Evolutionary conservation across 2,329 filamentous ascomycete species (phyloP).

Genomic region (Harringtonia aguacate): DNA sequence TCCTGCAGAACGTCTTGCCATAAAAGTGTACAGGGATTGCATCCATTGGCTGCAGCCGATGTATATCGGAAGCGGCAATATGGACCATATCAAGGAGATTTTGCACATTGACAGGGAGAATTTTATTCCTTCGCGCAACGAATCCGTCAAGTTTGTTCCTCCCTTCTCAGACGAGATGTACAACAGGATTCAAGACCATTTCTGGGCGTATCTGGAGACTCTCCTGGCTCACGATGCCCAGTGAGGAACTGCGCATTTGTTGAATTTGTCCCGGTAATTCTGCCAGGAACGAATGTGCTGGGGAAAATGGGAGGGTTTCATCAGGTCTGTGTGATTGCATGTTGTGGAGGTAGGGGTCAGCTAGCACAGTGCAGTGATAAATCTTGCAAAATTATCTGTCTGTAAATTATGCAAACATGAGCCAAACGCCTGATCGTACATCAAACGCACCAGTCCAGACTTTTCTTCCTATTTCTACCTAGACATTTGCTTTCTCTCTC

Average conservation of each 20-base stretch:
- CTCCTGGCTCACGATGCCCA: not conserved
- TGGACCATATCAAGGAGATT: not conserved
- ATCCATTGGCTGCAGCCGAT: not conserved
- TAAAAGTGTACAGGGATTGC: conserved; percentile 1
- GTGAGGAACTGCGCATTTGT: too few species aligned
- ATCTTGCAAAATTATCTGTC: too few species aligned
- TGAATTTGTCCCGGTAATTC: too few species aligned
- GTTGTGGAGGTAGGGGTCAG: too few species aligned
- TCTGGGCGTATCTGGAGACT: not conserved
- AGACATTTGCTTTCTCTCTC: not conserved
- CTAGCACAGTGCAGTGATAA: too few species aligned
- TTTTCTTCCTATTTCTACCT: not conserved
- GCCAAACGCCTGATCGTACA: too few species aligned
- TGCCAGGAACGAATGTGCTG: not conserved
- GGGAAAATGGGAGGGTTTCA: not conserved
- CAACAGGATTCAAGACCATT: not conserved
- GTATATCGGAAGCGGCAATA: not conserved
- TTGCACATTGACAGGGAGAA: not conserved
- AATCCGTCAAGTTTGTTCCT: not conserved
- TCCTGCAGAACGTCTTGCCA: conserved; percentile 1
- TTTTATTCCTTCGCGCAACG: too few species aligned
- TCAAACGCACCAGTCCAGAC: too few species aligned
- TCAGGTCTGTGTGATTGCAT: too few species aligned
- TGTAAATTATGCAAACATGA: too few species aligned
- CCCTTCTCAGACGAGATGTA: not conserved